Conservation (phyloP, 2,329 filamentous ascomycete species). For the Colletotrichum salicis region DNA sequence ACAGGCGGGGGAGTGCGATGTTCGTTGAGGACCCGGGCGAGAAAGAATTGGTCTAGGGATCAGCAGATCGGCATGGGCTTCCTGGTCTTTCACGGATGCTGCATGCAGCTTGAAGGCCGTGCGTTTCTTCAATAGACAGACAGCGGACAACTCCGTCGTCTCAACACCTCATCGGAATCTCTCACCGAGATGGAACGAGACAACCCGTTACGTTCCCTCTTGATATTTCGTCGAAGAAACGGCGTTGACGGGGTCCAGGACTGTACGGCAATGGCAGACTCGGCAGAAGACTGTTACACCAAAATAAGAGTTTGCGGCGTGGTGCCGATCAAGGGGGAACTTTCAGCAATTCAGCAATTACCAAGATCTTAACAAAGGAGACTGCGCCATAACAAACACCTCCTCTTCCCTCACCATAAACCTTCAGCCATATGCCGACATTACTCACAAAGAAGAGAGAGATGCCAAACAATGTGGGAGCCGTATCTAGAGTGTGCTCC, state of each 20-base stretch:
- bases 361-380: background rate
- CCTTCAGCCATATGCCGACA: background rate
- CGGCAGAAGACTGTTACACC: background rate
- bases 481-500: background rate
- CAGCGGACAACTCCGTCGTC: background rate
- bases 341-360: background rate
- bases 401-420: background rate
- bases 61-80: constrained; percentile 4
- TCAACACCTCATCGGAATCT: background rate
- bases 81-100: background rate
- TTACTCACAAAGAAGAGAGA: background rate
- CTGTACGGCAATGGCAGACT: background rate
- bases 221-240: background rate
- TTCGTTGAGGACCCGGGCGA: background rate
- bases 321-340: background rate
- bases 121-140: background rate
- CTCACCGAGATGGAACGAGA: background rate
- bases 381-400: background rate
- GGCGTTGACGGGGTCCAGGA: background rate
- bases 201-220: background rate
- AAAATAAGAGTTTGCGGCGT: background rate
- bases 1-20: background rate
- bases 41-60: constrained; percentile 5
- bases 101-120: constrained; percentile 11
- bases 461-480: constrained; percentile 1